phyloP scores from a whole-genome alignment of 345 rosid genomes.

The Brassica cretica region DNA sequence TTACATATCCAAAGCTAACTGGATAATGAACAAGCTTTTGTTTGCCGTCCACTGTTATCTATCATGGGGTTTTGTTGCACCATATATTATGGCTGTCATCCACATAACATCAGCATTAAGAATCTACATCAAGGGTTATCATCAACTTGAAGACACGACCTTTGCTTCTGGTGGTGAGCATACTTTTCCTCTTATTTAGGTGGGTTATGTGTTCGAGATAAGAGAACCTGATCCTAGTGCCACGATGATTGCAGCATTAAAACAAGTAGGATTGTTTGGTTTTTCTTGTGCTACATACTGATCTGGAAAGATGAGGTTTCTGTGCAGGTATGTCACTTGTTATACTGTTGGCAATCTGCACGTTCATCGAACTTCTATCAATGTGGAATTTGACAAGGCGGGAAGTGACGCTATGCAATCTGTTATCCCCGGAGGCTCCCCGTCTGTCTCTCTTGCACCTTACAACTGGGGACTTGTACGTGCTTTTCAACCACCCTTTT shows the following conservation, averaged over 20 bases:
- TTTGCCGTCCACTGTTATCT: constrained; percentile 83
- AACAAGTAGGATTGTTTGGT: neutral
- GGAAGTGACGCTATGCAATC: constrained; percentile 92
- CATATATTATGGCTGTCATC: constrained; percentile 75
- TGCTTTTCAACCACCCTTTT: constrained; percentile 27
- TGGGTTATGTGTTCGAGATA: too few relatives aligned
- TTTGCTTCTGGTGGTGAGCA: constrained; percentile 71
- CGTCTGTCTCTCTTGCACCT: constrained; percentile 82
- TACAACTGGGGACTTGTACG: constrained; percentile 96
- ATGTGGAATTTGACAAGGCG: constrained; percentile 99
- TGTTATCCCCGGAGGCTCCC: constrained; percentile 91
- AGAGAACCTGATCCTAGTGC: too few relatives aligned
- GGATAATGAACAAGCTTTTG: constrained; percentile 92
- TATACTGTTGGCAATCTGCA: constrained; percentile 65
- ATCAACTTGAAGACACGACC: constrained; percentile 58
- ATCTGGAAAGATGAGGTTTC: constrained; percentile 33
- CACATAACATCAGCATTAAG: constrained; percentile 81
- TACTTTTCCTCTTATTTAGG: constrained; percentile 28
- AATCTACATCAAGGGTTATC: constrained; percentile 62
- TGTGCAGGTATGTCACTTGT: constrained; percentile 77
- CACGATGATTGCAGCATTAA: too few relatives aligned
- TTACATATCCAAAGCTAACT: constrained; percentile 72
- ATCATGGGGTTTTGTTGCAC: constrained; percentile 93
- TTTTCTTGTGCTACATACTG: constrained; percentile 30
- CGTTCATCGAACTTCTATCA: constrained; percentile 73